Evolutionary conservation across 225 moss, liverwort and hornwort genomes (phyloP), one percentile per base, ranked within the genome.

Genomic region (Sphagnum tenellum): DNA sequence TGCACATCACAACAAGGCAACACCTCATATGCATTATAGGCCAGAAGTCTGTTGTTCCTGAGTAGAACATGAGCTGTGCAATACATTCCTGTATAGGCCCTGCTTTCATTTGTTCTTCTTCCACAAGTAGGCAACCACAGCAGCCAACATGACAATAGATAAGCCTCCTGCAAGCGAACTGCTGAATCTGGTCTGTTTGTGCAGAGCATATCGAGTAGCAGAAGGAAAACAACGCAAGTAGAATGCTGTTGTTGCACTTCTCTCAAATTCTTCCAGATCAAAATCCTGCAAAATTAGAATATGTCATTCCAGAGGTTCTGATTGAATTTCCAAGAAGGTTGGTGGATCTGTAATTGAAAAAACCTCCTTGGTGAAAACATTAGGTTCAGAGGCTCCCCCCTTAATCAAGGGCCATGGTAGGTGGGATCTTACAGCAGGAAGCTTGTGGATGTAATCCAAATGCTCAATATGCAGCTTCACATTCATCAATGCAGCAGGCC

Each of bases 401-500:
- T 29, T 29, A 29, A 29, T 29, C 29, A 29, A 29, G 29, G 29
- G 29, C 29, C 29, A 29, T 29, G 29, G 29, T 29, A 29, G 29
- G 29, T 74, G 47, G 11, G 48, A 54, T 69, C 74, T 60, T 75
- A 95, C 95, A 78, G 75, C 44, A 13, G 95, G 91, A 60, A 95
- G 76, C 45, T 72, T 88, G 48, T 78, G 71, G 48, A 79, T 75
- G 48, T 8, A 49, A 5, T 78, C 48, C 54, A 95, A 74, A 76
- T 86, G 95, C 68, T 81, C 70, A 4, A 95, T 47, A 66, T 92
- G 89, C 73, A 95, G 66, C 72, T 81, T 89, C 55, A 81, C 88
- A 70, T 95, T 95, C 48, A 67, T 68, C 67, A 95, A 74, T 60
- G 91, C 95, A 46, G 61, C 62, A 13, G 78, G 88, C 95, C 95